Conservation (phyloP, 768 basidiomycete species). For the Calocybe indica region DNA sequence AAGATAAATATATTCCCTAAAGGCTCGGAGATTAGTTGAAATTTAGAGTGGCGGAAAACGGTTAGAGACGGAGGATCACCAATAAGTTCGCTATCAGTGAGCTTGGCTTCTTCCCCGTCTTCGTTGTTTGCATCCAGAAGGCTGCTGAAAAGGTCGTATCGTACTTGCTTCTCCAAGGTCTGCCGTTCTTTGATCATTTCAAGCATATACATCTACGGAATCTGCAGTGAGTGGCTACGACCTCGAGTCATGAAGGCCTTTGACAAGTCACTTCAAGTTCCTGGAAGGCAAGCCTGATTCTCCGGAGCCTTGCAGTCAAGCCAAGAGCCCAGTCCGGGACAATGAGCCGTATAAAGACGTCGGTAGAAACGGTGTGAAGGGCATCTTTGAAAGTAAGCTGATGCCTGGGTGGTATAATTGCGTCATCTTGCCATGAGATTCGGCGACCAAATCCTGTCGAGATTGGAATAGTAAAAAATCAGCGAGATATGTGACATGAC, state of each 20-base stretch:
- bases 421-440: slow-evolving; percentile 42
- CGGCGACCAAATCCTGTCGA: slow-evolving; percentile 42
- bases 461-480: not conserved
- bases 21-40: not conserved
- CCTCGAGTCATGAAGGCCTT: not conserved
- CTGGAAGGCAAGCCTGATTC: slow-evolving; percentile 28
- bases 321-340: slow-evolving; percentile 34
- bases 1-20: slow-evolving; percentile 44
- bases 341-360: slow-evolving; percentile 29
- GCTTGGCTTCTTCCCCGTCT: slow-evolving; percentile 23
- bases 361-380: slow-evolving; percentile 34
- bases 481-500: not conserved
- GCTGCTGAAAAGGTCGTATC: slow-evolving; percentile 47
- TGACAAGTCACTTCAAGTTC: slow-evolving; percentile 33
- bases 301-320: slow-evolving; percentile 25
- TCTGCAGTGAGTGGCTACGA: no score
- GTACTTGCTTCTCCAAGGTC: slow-evolving; percentile 24
- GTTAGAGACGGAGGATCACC: slow-evolving; percentile 12
- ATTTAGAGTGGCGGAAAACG: not conserved
- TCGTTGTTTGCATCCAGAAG: slow-evolving; percentile 45
- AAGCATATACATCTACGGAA: slow-evolving; percentile 33
- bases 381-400: slow-evolving; percentile 43
- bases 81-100: slow-evolving; percentile 39
- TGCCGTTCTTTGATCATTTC: slow-evolving; percentile 49
- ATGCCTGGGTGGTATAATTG: slow-evolving; percentile 34